Percentiles rank a stretch among this genome's conserved stretches.
These are phyloP conservation scores for Inga oerstediana DNA, from an alignment of 306 rosid genomes.

Conservation along the genomic window DNA sequence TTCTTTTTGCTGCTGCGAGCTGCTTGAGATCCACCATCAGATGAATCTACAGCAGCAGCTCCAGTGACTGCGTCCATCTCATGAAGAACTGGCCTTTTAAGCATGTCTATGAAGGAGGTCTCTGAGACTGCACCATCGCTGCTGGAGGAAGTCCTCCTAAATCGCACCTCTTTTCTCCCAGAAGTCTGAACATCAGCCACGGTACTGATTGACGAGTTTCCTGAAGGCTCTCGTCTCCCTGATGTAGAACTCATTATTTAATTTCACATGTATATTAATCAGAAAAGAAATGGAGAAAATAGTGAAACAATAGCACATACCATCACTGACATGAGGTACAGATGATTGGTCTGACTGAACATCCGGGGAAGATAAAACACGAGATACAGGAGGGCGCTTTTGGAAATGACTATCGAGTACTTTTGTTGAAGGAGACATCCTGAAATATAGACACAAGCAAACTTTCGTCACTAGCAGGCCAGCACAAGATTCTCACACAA, in stretches of 20 bases:
- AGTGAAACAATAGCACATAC: conserved; percentile 36
- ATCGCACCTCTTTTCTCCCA: conserved; percentile 52
- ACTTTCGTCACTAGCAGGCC: background rate
- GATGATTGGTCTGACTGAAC: conserved; percentile 55
- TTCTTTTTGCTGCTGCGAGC: conserved; percentile 67
- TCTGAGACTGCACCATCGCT: conserved; percentile 64
- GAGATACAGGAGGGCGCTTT: conserved; percentile 52
- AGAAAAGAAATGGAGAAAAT: background rate
- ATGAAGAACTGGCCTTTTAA: conserved; percentile 54
- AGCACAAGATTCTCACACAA: background rate
- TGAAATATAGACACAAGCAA: conserved; percentile 31
- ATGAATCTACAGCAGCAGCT: conserved; percentile 38
- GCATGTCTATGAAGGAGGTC: conserved; percentile 75
- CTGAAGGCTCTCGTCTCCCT: conserved; percentile 48
- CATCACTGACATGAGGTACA: conserved; percentile 50
- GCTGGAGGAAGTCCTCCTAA: conserved; percentile 57
- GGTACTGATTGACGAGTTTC: conserved; percentile 38
- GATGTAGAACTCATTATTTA: conserved; percentile 12
- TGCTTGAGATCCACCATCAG: conserved; percentile 53
- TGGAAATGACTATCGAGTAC: conserved; percentile 55
- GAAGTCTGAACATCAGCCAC: conserved; percentile 48
- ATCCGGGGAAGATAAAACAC: conserved; percentile 61
- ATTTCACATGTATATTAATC: background rate
- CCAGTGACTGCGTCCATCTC: conserved; percentile 53
- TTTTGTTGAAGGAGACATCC: conserved; percentile 48